These are phyloP conservation scores for Ophiognomonia clavigignenti-juglandacearum DNA, from an alignment of 2,329 filamentous ascomycete species.

Conservation along the genomic window DNA sequence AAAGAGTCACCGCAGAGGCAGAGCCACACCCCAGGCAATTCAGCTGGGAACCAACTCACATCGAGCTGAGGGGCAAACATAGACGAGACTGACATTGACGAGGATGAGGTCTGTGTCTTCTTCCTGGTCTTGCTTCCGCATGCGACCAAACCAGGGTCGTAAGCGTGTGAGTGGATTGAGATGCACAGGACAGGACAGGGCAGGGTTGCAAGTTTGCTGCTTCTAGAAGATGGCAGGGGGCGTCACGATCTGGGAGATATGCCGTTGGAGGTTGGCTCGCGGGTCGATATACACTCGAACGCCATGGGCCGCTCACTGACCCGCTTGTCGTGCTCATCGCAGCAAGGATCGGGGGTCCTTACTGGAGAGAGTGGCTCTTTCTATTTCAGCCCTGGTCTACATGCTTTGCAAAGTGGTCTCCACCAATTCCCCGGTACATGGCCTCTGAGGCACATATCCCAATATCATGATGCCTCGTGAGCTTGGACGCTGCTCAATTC, in stretches of 20 bases:
- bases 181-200: background rate
- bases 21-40: background rate
- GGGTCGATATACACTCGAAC: background rate
- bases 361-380: background rate
- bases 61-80: background rate
- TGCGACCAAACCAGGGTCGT: constrained; percentile 1
- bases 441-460: background rate
- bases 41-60: background rate
- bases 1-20: background rate
- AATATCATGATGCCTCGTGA: background rate
- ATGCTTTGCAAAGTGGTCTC: background rate
- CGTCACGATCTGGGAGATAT: background rate
- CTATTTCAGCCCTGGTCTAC: background rate
- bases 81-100: background rate
- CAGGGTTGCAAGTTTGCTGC: constrained; percentile 4
- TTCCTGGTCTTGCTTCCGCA: constrained; percentile 3
- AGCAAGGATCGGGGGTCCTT: background rate
- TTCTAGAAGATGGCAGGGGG: constrained; percentile 6
- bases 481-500: background rate
- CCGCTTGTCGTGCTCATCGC: background rate
- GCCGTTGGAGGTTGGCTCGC: constrained; percentile 6
- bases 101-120: constrained; percentile 1
- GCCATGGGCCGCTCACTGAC: background rate
- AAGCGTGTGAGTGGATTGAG: too few species aligned
- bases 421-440: background rate